Base-by-base conservation (phyloP, 1,284 basidiomycete species). In the Takashimella tepidaria region DNA sequence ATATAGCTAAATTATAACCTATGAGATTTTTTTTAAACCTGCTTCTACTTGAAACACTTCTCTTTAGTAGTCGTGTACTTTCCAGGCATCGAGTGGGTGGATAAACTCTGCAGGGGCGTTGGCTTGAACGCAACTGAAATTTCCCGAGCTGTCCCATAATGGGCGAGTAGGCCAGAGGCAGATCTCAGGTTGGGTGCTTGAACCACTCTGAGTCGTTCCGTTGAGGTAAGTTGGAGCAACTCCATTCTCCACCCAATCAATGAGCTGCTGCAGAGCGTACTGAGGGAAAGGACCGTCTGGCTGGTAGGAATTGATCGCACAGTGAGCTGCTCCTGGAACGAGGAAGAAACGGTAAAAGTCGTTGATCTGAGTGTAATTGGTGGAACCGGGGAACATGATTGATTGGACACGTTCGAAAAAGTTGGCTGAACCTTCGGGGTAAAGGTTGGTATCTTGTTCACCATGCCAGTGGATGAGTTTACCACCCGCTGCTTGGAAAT, bases 401-500 rank as follows among this genome's bases (percentile, higher is more conserved):
- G 21, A 27, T 6, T 24, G 24, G 16, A 53, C 51, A 23, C 20
- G 26, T 24, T 53, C 45, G 45, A 37, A 47, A 37, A 37, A 53
- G 37, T 47, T 43, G 1, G 31, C 31, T 21, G 45, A 47, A 19
- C 44, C 49, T 22, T 43, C 23, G 5, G 49, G 48, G 37, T 50
- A 24, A 16, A 43, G 49, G 21, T 41, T 41, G 42, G 42, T 44
- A 31, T 67, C 65, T 24, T 45, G 43, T 26, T 60, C 53, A 19
- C 65, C 65, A 48, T 66, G 65, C 19, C 57, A 64, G 47, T 60
- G 58, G 41, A 62, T 58, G 21, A 64, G 43, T 56, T 67, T 67
- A 40, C 56, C 57, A 19, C 62, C 62, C n/a, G 24, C 41, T 5
- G 44, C 44, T 24, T 65, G 25, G 50, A 61, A 60, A 4, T 31